Evolutionary conservation across 139 green algal genomes (phyloP).

Genomic region (Auxenochlorella pyrenoidosa): DNA sequence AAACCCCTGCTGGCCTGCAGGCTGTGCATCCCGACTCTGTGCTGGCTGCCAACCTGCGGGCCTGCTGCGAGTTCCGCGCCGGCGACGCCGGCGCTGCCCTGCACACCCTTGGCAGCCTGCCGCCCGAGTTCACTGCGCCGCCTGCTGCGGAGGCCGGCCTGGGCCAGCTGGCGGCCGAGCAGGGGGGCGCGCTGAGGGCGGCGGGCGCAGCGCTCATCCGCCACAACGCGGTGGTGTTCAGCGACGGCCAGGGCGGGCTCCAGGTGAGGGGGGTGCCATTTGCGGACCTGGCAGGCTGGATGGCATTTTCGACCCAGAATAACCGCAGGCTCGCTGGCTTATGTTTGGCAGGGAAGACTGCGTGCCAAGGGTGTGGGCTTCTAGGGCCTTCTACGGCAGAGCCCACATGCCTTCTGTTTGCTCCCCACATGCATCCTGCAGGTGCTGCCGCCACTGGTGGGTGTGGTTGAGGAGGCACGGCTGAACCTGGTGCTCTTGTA

Average conservation of each 20-base stretch:
- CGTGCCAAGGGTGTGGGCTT: too few species aligned
- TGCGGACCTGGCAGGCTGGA: neutral
- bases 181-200: neutral
- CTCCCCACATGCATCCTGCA: slow-evolving; percentile 25
- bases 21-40: slow-evolving; percentile 5
- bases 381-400: too few species aligned
- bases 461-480: slow-evolving; percentile 76
- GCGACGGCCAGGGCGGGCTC: slow-evolving; percentile 1
- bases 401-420: neutral
- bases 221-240: slow-evolving; percentile 23
- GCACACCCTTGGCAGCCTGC: neutral
- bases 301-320: too few species aligned
- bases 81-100: neutral
- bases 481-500: slow-evolving; percentile 90
- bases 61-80: slow-evolving; percentile 10
- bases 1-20: neutral
- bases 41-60: slow-evolving; percentile 21
- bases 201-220: neutral
- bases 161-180: neutral
- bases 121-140: neutral
- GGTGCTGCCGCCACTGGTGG: slow-evolving; percentile 74
- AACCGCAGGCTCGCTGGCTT: neutral
- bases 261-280: slow-evolving; percentile 3
- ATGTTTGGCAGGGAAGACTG: neutral
- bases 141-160: neutral